These are phyloP conservation scores for Thermochaetoides thermophila DNA, from an alignment of 495 filamentous ascomycete species.

Conservation along the genomic window DNA sequence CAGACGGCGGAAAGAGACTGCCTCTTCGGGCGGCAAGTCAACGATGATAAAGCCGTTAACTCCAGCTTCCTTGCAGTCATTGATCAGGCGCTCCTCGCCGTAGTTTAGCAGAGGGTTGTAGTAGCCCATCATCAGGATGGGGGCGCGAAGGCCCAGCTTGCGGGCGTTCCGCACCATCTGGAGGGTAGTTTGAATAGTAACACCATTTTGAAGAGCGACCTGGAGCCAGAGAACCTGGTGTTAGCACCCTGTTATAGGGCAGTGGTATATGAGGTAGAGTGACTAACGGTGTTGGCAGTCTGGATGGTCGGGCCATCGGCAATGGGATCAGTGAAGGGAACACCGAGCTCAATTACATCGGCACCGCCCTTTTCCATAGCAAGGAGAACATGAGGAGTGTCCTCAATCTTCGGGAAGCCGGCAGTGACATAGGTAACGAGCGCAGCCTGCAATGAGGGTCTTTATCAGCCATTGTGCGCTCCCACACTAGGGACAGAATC, in stretches of 20 bases:
- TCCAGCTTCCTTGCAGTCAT: constrained; percentile 71
- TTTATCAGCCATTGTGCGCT: constrained; percentile 8
- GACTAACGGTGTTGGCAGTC: constrained; percentile 61
- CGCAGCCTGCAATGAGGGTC: constrained; percentile 35
- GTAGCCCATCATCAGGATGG: constrained; percentile 94
- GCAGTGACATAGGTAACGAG: constrained; percentile 94
- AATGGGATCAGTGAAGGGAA: constrained; percentile 97
- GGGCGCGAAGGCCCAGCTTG: constrained; percentile 56
- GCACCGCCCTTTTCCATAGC: constrained; percentile 87
- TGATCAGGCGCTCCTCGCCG: constrained; percentile 76
- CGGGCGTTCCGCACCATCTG: constrained; percentile 68
- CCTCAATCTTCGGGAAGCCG: constrained; percentile 72
- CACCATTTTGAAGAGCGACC: constrained; percentile 70
- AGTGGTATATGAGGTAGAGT: neutral
- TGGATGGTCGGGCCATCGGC: constrained; percentile 93
- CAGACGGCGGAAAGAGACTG: constrained; percentile 73
- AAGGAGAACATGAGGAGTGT: constrained; percentile 70
- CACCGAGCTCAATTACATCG: constrained; percentile 70
- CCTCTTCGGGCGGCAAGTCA: constrained; percentile 93
- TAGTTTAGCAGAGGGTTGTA: constrained; percentile 92
- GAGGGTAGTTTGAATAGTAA: constrained; percentile 62
- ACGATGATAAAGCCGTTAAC: constrained; percentile 97
- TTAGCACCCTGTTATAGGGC: constrained; percentile 1
- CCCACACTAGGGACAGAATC: no score
- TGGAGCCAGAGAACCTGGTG: neutral